These are phyloP conservation scores for Trichopus zeylanicus DNA, from an alignment of 116 monocot species.

Conservation along the genomic window DNA sequence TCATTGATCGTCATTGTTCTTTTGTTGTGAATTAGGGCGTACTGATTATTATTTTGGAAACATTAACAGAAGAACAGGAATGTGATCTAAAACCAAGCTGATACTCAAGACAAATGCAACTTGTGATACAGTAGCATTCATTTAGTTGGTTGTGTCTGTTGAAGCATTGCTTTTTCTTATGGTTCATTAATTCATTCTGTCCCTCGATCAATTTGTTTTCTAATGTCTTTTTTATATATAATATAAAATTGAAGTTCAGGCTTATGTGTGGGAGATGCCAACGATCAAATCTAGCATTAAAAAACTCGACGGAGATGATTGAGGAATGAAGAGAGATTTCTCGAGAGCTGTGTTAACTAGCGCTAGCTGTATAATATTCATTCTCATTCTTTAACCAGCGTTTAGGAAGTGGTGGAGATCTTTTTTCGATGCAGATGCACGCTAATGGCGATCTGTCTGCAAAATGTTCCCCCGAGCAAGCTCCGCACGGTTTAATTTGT, in stretches of 20 bases:
- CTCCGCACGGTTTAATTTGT: conserved; percentile 1
- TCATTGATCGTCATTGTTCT: no score
- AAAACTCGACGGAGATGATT: conserved; percentile 18
- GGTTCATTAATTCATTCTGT: no score
- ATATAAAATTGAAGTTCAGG: not conserved
- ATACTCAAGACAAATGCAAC: no score
- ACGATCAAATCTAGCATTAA: conserved; percentile 2
- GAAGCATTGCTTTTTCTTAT: conserved; percentile 1
- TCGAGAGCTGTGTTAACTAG: conserved; percentile 15
- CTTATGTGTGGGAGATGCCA: not conserved
- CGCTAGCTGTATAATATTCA: not conserved
- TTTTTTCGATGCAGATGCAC: conserved; percentile 52
- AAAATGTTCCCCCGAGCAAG: no score
- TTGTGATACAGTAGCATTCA: no score
- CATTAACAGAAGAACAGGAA: no score
- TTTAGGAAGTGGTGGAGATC: conserved; percentile 24
- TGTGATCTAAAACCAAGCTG: no score
- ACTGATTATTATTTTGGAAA: no score
- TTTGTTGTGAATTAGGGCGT: no score
- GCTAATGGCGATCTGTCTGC: conserved; percentile 13
- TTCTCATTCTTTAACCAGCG: not conserved
- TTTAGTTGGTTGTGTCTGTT: no score
- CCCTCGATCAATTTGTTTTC: no score
- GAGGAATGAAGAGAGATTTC: conserved; percentile 34
- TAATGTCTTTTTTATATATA: not conserved